These are phyloP conservation scores for Macrocybe sp. DNA, from an alignment of 1,284 basidiomycete genomes.

Conservation along the genomic window DNA sequence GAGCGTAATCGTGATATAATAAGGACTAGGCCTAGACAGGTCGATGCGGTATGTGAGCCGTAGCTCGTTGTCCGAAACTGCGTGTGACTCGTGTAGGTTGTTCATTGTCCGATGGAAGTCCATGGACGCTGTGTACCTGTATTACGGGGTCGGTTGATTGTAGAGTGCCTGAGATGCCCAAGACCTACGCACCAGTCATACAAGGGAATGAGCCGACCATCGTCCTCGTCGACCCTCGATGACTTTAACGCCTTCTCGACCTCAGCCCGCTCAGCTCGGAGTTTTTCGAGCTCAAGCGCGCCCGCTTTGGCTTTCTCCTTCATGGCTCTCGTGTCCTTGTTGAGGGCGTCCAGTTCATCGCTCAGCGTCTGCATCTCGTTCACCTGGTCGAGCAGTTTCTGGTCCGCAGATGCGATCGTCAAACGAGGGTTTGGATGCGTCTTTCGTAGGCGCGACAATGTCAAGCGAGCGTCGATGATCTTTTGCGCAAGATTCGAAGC, in stretches of 20 bases:
- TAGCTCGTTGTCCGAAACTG: conserved; percentile 70
- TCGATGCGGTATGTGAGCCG: conserved; percentile 58
- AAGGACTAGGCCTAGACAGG: conserved; percentile 18
- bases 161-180: background rate
- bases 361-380: conserved; percentile 69
- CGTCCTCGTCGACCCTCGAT: conserved; percentile 60
- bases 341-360: conserved; percentile 55
- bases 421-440: conserved; percentile 73
- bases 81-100: conserved; percentile 53
- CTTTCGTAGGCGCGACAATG: conserved; percentile 72
- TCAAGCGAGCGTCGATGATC: conserved; percentile 76
- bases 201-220: conserved; percentile 53
- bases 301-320: conserved; percentile 56
- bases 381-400: conserved; percentile 67
- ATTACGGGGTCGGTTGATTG: background rate
- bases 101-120: conserved; percentile 58
- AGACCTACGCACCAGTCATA: conserved; percentile 58
- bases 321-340: conserved; percentile 48
- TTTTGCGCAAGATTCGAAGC: conserved; percentile 61
- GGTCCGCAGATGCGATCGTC: conserved; percentile 66
- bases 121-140: conserved; percentile 67
- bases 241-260: conserved; percentile 65
- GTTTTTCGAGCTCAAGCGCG: conserved; percentile 56
- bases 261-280: conserved; percentile 61
- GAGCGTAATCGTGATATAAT: conserved; percentile 45